Percentiles rank a stretch among this genome's conserved stretches.
Conservation (phyloP, 2,329 filamentous ascomycete genomes). For the Penicillium sp. region DNA sequence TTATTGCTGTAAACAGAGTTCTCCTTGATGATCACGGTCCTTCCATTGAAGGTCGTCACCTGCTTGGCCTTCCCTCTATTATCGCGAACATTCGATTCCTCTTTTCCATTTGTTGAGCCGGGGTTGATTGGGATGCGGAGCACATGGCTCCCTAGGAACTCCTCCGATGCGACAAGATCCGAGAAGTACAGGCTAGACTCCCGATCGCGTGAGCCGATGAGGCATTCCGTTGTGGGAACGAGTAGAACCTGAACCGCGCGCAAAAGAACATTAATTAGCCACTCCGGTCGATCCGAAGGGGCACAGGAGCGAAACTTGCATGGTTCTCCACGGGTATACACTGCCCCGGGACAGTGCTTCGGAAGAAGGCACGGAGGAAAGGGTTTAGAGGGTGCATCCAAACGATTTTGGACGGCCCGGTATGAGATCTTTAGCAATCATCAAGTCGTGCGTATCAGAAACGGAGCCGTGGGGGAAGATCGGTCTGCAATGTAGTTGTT, state of each 20-base stretch:
- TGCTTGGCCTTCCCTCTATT: constrained; percentile 91
- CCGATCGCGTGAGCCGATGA: constrained; percentile 83
- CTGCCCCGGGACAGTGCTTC: constrained; percentile 87
- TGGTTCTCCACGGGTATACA: constrained; percentile 90
- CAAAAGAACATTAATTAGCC: constrained; percentile 10
- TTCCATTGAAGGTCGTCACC: constrained; percentile 87
- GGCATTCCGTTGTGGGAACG: constrained; percentile 88
- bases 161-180: constrained; percentile 84
- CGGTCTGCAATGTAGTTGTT: constrained; percentile 29
- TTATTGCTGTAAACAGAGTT: constrained; percentile 93
- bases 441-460: constrained; percentile 38
- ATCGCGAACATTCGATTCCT: constrained; percentile 72
- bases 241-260: constrained; percentile 68
- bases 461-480: constrained; percentile 20
- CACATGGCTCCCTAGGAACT: constrained; percentile 96
- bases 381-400: constrained; percentile 99
- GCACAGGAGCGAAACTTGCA: constrained; percentile 46
- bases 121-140: constrained; percentile 71
- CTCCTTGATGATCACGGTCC: constrained; percentile 93
- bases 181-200: constrained; percentile 76
- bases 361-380: constrained; percentile 98
- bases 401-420: constrained; percentile 47
- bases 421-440: constrained; percentile 36
- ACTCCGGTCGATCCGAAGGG: constrained; percentile 16
- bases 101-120: constrained; percentile 52